Evolutionary conservation across 2,329 filamentous ascomycete species (phyloP).

Genomic region (Verticillium isaacii): DNA sequence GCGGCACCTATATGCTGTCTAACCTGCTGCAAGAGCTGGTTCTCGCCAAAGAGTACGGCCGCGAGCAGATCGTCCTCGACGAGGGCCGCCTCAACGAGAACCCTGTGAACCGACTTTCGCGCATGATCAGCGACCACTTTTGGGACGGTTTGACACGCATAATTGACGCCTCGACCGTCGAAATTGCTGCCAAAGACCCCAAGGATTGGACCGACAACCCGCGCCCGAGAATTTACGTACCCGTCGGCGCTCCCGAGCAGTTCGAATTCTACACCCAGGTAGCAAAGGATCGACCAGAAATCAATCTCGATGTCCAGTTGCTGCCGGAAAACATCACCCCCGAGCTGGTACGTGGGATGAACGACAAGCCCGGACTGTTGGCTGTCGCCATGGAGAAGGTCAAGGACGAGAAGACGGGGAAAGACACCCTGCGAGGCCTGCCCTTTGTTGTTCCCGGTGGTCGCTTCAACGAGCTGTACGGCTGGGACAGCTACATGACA

Average conservation of each 20-base stretch:
- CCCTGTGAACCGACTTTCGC: constrained; percentile 79
- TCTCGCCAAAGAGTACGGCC: constrained; percentile 84
- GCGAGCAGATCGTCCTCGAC: constrained; percentile 85
- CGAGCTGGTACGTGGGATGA: constrained; percentile 77
- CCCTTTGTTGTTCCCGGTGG: constrained; percentile 98
- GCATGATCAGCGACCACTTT: constrained; percentile 84
- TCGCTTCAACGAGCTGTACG: constrained; percentile 96
- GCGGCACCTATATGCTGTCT: constrained; percentile 95
- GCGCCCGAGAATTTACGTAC: constrained; percentile 87
- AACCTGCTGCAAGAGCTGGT: constrained; percentile 94
- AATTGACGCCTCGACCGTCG: constrained; percentile 85
- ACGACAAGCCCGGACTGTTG: constrained; percentile 80
- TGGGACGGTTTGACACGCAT: constrained; percentile 88
- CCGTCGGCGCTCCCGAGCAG: constrained; percentile 78
- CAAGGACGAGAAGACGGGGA: constrained; percentile 60
- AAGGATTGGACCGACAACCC: constrained; percentile 95
- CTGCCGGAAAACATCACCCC: constrained; percentile 75
- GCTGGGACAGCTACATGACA: constrained; percentile 99
- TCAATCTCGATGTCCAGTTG: constrained; percentile 80
- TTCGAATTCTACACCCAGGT: constrained; percentile 83
- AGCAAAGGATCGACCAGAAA: constrained; percentile 72
- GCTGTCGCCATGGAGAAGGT: constrained; percentile 84
- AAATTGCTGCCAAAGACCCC: constrained; percentile 79
- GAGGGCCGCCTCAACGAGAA: constrained; percentile 92
- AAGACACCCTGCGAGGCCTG: constrained; percentile 69